Percentiles rank a stretch among this genome's conserved stretches.
These are phyloP conservation scores for Penicillium mononematosum DNA, from an alignment of 495 filamentous ascomycete genomes.

Conservation along the genomic window DNA sequence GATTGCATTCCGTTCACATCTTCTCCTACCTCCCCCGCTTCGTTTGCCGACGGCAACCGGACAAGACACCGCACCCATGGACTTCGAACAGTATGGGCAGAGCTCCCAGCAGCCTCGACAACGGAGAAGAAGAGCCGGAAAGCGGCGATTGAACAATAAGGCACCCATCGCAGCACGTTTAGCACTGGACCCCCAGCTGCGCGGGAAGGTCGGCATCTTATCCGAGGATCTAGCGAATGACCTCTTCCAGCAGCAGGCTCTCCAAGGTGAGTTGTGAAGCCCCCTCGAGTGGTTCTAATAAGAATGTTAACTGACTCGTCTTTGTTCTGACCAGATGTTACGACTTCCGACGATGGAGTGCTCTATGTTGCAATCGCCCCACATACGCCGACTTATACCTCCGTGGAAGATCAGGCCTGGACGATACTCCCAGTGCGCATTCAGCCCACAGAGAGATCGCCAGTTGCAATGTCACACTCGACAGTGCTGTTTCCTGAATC, in stretches of 20 bases:
- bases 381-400: conserved; percentile 61
- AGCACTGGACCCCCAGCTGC: conserved; percentile 76
- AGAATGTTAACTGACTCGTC: conserved; percentile 5
- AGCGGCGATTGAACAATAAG: conserved; percentile 51
- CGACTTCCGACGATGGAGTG: conserved; percentile 31
- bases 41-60: conserved; percentile 30
- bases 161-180: conserved; percentile 61
- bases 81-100: conserved; percentile 36
- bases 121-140: conserved; percentile 33
- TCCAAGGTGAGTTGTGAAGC: conserved; percentile 34
- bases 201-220: conserved; percentile 82
- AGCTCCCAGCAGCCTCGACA: conserved; percentile 45
- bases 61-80: conserved; percentile 33
- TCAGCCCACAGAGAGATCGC: conserved; percentile 71
- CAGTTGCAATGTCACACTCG: conserved; percentile 68
- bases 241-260: conserved; percentile 63
- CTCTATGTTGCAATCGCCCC: conserved; percentile 78
- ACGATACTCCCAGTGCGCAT: conserved; percentile 74
- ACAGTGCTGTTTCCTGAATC: conserved; percentile 82
- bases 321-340: conserved; percentile 14
- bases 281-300: neutral
- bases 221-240: conserved; percentile 83
- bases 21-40: conserved; percentile 4
- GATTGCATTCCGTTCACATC: conserved; percentile 4
- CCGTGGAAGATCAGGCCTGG: conserved; percentile 70